phyloP scores from a whole-genome alignment of 805 yeast species.

The Sungouiozyma ichnusensis region DNA sequence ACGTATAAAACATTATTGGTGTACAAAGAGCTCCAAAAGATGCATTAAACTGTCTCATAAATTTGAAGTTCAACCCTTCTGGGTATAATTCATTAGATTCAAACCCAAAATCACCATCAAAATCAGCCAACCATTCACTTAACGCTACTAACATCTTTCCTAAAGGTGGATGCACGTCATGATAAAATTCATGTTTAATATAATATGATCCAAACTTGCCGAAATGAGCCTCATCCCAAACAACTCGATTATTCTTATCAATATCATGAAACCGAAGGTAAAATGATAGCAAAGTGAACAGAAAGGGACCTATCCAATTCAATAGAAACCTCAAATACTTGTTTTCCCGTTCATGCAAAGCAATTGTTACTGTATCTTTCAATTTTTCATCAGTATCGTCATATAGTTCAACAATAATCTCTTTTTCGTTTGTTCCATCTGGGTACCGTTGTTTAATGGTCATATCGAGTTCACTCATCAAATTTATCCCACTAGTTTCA shows the following conservation, averaged over 20 bases:
- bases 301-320: conserved; percentile 28
- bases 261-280: conserved; percentile 66
- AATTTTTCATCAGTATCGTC: not conserved
- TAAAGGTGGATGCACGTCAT: conserved; percentile 95
- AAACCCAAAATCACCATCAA: conserved; percentile 82
- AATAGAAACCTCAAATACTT: not conserved
- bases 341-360: conserved; percentile 11
- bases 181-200: conserved; percentile 79
- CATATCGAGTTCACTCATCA: not conserved
- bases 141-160: conserved; percentile 89
- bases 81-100: conserved; percentile 76
- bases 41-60: conserved; percentile 86
- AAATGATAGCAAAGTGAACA: conserved; percentile 61
- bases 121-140: conserved; percentile 78
- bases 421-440: not conserved
- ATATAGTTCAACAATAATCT: not conserved
- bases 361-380: not conserved
- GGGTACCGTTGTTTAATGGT: not conserved
- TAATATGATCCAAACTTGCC: conserved; percentile 94
- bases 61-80: conserved; percentile 61
- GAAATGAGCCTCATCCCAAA: conserved; percentile 97
- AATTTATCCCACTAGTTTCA: not conserved
- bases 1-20: conserved; percentile 79
- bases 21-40: conserved; percentile 72
- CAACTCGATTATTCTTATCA: conserved; percentile 62